Evolutionary conservation across 164 flowering plant species (phyloP).

Genomic region (Vitis cinerea): DNA sequence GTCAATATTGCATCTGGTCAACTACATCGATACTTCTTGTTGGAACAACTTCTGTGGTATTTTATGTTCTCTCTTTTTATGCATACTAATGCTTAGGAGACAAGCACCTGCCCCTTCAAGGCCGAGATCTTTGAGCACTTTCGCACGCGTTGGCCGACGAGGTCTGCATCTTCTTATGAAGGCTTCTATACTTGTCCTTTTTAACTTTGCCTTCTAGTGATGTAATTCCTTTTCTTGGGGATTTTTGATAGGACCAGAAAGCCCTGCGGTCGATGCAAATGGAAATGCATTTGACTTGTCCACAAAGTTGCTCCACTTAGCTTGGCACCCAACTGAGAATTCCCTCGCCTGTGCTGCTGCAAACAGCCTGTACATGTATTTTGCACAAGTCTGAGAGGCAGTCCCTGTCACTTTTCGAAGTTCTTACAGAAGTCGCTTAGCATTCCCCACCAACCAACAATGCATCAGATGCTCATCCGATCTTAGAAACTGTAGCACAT

Average conservation of each 20-base stretch:
- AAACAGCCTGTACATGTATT: constrained; percentile 98
- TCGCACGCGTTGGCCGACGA: constrained; percentile 80
- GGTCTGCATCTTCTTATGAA: constrained; percentile 48
- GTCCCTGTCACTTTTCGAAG: constrained; percentile 28
- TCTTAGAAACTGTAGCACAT: constrained; percentile 20
- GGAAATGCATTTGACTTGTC: constrained; percentile 90
- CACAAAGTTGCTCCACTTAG: constrained; percentile 91
- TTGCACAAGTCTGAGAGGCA: constrained; percentile 52
- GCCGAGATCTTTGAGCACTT: constrained; percentile 83
- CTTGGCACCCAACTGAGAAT: constrained; percentile 97
- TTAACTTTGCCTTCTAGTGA: background rate
- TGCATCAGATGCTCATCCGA: constrained; percentile 21
- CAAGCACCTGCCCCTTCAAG: constrained; percentile 89
- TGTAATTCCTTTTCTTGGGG: background rate
- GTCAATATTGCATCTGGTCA: too few species aligned
- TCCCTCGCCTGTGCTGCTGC: constrained; percentile 99
- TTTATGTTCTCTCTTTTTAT: too few species aligned
- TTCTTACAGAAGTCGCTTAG: constrained; percentile 35
- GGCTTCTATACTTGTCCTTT: background rate
- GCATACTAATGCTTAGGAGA: constrained; percentile 41
- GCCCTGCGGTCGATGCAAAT: constrained; percentile 74
- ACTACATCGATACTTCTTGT: too few species aligned
- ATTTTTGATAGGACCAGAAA: constrained; percentile 63
- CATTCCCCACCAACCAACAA: constrained; percentile 25
- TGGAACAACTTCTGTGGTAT: too few species aligned